These are phyloP conservation scores for Pharus latifolius DNA, from an alignment of 176 grass and related monocot species.

Conservation along the genomic window DNA sequence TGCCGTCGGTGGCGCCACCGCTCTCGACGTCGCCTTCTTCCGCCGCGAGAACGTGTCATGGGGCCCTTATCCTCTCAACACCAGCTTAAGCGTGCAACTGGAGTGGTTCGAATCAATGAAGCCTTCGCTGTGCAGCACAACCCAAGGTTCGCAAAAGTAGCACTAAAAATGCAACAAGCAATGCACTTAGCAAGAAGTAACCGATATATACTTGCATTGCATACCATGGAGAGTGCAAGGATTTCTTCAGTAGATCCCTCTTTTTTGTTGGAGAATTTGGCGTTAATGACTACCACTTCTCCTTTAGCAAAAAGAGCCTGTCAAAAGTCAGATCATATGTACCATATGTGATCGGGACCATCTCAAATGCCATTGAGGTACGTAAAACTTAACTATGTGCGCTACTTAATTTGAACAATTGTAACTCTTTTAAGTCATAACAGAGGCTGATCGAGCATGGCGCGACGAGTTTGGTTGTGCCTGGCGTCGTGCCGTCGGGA, in stretches of 20 bases:
- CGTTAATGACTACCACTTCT: constrained; percentile 20
- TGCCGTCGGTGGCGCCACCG: constrained; percentile 19
- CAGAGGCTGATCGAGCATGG: constrained; percentile 32
- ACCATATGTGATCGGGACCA: not conserved
- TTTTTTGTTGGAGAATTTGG: constrained; percentile 22
- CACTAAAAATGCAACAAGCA: too few species aligned
- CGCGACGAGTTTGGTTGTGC: not conserved
- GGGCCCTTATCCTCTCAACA: not conserved
- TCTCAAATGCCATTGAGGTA: constrained; percentile 1
- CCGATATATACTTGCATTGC: too few species aligned
- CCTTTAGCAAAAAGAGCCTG: not conserved
- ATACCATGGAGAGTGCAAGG: constrained; percentile 6
- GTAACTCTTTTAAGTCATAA: too few species aligned
- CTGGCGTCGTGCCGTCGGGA: not conserved
- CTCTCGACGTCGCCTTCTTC: constrained; percentile 11
- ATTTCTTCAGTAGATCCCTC: constrained; percentile 6
- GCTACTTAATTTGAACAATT: too few species aligned
- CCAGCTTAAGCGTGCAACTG: constrained; percentile 27
- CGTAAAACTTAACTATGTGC: too few species aligned
- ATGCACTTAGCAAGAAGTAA: too few species aligned
- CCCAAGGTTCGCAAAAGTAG: not conserved
- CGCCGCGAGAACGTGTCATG: not conserved
- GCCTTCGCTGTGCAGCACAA: constrained; percentile 15
- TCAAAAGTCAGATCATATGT: not conserved
- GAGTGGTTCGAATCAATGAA: constrained; percentile 17